Percentiles rank a stretch among this genome's conserved stretches.
Evolutionary conservation across 2,329 filamentous ascomycete species (phyloP).

Genomic region (Diplodia mutila): DNA sequence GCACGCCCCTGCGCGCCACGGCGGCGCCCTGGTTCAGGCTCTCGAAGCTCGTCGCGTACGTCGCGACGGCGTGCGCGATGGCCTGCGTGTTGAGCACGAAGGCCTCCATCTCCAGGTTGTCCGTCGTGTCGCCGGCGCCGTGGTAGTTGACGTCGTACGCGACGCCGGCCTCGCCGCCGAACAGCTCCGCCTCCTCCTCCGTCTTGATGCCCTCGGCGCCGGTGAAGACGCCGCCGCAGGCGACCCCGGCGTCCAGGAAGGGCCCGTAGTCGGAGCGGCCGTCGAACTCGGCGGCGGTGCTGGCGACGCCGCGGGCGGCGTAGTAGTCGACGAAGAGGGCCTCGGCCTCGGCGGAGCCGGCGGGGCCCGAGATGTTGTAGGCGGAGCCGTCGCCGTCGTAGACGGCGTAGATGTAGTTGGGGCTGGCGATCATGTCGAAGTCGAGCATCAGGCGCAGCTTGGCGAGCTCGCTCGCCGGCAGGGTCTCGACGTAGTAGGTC

Average conservation of each 20-base stretch:
- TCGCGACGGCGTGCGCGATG: slow-evolving; percentile 58
- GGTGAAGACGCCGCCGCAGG: slow-evolving; percentile 75
- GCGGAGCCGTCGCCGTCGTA: slow-evolving; percentile 62
- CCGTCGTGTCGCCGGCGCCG: slow-evolving; percentile 54
- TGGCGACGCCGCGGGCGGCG: slow-evolving; percentile 62
- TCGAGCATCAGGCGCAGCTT: slow-evolving; percentile 71
- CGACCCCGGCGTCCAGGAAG: slow-evolving; percentile 74
- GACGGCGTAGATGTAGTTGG: slow-evolving; percentile 61
- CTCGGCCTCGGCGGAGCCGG: slow-evolving; percentile 70
- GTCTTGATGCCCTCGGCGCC: slow-evolving; percentile 80
- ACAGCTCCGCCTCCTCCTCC: slow-evolving; percentile 64
- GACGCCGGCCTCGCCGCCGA: slow-evolving; percentile 70
- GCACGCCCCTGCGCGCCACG: slow-evolving; percentile 34
- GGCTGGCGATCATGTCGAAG: slow-evolving; percentile 71
- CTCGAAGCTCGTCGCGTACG: slow-evolving; percentile 40
- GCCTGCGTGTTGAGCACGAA: slow-evolving; percentile 60
- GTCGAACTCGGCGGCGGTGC: slow-evolving; percentile 74
- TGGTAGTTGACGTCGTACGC: slow-evolving; percentile 63
- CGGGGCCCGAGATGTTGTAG: slow-evolving; percentile 58
- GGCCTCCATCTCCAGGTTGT: slow-evolving; percentile 58
- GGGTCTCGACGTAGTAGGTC: slow-evolving; percentile 57
- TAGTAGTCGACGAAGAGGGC: slow-evolving; percentile 72
- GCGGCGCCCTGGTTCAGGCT: slow-evolving; percentile 32
- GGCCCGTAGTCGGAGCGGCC: slow-evolving; percentile 80
- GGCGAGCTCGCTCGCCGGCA: slow-evolving; percentile 54